Percentiles rank a stretch among this genome's conserved stretches.
Evolutionary conservation across 2,329 filamentous ascomycete genomes (phyloP).

Genomic region (Aspergillus japonicus): DNA sequence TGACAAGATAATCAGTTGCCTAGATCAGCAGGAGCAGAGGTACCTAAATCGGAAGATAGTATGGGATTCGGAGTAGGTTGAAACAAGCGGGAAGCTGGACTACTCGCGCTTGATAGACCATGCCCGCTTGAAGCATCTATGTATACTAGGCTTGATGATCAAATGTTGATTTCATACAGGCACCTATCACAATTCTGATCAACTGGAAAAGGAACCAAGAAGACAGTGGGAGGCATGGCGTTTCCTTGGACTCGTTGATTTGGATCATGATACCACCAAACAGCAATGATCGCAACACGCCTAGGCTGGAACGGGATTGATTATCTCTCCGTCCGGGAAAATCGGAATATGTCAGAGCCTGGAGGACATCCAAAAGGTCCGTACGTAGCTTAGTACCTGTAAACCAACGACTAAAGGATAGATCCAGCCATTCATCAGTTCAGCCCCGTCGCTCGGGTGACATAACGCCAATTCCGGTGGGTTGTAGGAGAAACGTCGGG

Average conservation of each 20-base stretch:
- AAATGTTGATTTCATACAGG: too few relatives aligned
- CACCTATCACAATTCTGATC: too few relatives aligned
- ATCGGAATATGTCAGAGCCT: conserved; percentile 4
- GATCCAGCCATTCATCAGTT: conserved; percentile 7
- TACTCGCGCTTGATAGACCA: too few relatives aligned
- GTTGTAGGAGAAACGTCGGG: neutral
- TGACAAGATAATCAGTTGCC: neutral
- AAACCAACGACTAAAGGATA: too few relatives aligned
- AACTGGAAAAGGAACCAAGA: too few relatives aligned
- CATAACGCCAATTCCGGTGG: conserved; percentile 18
- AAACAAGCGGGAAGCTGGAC: neutral
- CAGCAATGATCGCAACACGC: neutral
- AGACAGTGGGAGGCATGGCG: too few relatives aligned
- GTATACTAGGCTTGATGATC: too few relatives aligned
- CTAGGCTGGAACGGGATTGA: neutral
- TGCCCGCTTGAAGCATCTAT: too few relatives aligned
- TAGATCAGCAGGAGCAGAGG: neutral
- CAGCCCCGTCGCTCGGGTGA: conserved; percentile 15
- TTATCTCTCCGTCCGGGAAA: neutral
- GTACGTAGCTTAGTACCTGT: conserved; percentile 14
- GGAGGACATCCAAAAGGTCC: conserved; percentile 12
- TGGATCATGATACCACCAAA: neutral
- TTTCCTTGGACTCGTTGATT: too few relatives aligned
- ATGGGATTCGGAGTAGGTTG: neutral
- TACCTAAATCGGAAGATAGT: neutral